Percentiles rank a stretch among this genome's conserved stretches.
These are phyloP conservation scores for Pisolithus sp. DNA, from an alignment of 768 basidiomycete genomes.

Conservation along the genomic window DNA sequence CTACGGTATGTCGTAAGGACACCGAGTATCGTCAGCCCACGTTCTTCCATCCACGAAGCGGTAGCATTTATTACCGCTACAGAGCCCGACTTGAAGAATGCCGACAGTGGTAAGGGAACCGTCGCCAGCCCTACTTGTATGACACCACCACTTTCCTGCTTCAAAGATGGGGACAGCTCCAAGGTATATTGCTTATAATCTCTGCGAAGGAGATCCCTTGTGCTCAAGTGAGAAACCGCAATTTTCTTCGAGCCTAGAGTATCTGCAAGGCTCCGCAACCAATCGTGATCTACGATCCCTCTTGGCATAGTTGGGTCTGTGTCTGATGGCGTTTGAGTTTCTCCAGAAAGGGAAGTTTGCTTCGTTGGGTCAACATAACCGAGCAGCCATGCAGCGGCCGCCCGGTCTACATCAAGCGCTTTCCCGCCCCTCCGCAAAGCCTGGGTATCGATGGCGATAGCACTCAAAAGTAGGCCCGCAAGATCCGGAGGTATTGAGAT, in stretches of 20 bases:
- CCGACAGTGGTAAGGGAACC: constrained; percentile 63
- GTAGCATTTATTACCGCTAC: constrained; percentile 12
- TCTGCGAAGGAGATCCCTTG: constrained; percentile 77
- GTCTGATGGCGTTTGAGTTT: background rate
- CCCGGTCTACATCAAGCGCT: constrained; percentile 56
- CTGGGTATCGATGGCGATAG: constrained; percentile 82
- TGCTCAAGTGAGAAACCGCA: constrained; percentile 59
- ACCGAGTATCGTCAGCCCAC: constrained; percentile 62
- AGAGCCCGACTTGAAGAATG: constrained; percentile 29
- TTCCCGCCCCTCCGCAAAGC: constrained; percentile 77
- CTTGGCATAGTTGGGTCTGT: constrained; percentile 12
- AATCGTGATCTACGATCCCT: constrained; percentile 32
- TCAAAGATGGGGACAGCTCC: constrained; percentile 29
- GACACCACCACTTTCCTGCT: constrained; percentile 20
- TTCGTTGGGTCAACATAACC: constrained; percentile 44
- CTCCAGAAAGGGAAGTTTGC: background rate
- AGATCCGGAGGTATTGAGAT: constrained; percentile 46
- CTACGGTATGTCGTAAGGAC: constrained; percentile 68
- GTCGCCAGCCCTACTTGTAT: constrained; percentile 75
- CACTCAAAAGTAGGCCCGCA: constrained; percentile 71
- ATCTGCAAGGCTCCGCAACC: constrained; percentile 44
- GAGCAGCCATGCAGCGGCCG: constrained; percentile 59
- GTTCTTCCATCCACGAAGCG: constrained; percentile 59
- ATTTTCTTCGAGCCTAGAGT: constrained; percentile 50
- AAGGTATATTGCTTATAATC: constrained; percentile 89